These are phyloP conservation scores for Apiospora kogelbergensis DNA, from an alignment of 2,329 filamentous ascomycete genomes.

Conservation along the genomic window DNA sequence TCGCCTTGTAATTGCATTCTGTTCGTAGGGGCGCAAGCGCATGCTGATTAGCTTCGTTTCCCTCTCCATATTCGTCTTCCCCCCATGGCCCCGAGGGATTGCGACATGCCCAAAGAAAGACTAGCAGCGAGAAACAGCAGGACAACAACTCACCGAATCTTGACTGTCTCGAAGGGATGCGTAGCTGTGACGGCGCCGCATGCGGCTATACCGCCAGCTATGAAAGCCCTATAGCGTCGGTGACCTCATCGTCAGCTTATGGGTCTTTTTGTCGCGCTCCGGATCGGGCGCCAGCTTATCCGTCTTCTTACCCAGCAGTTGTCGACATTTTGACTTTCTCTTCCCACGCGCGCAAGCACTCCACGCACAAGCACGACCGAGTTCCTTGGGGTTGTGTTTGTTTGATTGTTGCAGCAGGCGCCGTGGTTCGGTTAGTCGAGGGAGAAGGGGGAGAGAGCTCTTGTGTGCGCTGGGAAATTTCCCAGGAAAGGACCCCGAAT, in stretches of 20 bases:
- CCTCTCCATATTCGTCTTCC: background rate
- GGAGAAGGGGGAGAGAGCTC: background rate
- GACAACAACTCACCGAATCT: conserved; percentile 72
- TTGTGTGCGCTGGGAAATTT: background rate
- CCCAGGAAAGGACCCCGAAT: background rate
- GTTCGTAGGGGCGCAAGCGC: conserved; percentile 11
- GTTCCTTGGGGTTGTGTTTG: background rate
- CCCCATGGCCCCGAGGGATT: conserved; percentile 9
- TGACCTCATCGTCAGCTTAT: conserved; percentile 5
- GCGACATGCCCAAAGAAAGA: background rate
- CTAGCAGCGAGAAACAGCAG: background rate
- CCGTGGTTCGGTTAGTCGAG: background rate
- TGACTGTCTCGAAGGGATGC: conserved; percentile 97
- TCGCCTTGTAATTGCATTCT: conserved; percentile 97
- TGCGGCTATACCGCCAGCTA: conserved; percentile 93
- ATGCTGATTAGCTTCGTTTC: background rate
- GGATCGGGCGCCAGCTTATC: background rate
- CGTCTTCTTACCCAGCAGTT: conserved; percentile 26
- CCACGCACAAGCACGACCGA: background rate
- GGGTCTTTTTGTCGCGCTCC: background rate
- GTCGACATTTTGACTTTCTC: conserved; percentile 27
- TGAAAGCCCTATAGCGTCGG: conserved; percentile 66
- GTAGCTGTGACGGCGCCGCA: conserved; percentile 97
- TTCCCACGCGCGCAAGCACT: background rate
- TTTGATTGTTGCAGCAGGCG: background rate